Evolutionary conservation across 2,329 filamentous ascomycete genomes (phyloP), one percentile per base, ranked within the genome.

Genomic region (Apiospora hydei): DNA sequence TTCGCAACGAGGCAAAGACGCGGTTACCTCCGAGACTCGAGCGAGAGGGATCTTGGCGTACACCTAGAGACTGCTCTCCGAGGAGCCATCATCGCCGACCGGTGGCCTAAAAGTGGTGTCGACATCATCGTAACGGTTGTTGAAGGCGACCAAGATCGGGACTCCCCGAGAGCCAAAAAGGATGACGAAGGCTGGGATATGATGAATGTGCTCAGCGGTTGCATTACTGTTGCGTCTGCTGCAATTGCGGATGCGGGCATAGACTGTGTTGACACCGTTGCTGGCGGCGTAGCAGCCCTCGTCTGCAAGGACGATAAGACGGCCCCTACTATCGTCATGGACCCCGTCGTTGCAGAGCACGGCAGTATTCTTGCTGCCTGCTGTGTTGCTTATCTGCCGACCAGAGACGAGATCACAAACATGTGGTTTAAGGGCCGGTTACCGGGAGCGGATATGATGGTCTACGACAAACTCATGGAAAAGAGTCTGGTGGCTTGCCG

Each of bases 101-200:
- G 96, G 72, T 99, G 96, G 94, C 96, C 96, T n/a, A 99, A 99
- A 86, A 98, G 94, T 81, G 95, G 94, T 64, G 92, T 98, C n/a
- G 96, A 99, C 80, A 92, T 99, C 53, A 92, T 98, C 24, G 91
- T 99, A 68, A 98, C 95, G 0, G 91, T 99, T 68, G 86, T 99
- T 24, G 96, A 99, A 83, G 96, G 94, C 3, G 96, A 98, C 79
- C 94, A 98, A 80, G 93, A 96, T 83, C 88, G 81, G 81, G 88
- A 82, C 80, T 82, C 82, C 67, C 83, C 3, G 80, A 84, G 43
- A 83, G 84, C 34, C 82, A 84, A 76, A 76, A 86, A 84, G 76
- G 86, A 84, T 11, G 88, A 90, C 72, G 90, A 91, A 74, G 90
- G 93, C 18, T 97, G 94, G 92, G 94, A 95, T 13, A 89, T 93